Evolutionary conservation across 208 protist species (phyloP).

Genomic region (Paratrypanosoma confusum): DNA sequence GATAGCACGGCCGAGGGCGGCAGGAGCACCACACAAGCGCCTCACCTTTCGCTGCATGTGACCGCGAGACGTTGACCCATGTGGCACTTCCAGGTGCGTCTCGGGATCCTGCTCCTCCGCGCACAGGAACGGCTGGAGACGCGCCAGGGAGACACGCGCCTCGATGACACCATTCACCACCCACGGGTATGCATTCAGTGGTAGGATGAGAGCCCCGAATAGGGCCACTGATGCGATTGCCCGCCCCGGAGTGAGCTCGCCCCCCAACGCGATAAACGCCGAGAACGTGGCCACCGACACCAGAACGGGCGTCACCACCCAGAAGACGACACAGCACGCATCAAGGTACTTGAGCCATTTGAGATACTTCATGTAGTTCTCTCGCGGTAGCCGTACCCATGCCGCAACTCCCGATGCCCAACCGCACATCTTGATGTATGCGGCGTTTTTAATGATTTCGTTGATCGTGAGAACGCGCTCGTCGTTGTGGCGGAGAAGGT

Average conservation of each 20-base stretch:
- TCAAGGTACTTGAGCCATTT: constrained; percentile 21
- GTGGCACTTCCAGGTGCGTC: too few species aligned
- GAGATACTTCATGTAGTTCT: constrained; percentile 13
- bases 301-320: constrained; percentile 17
- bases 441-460: constrained; percentile 18
- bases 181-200: constrained; percentile 22
- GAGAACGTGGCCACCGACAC: constrained; percentile 22
- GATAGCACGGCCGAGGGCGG: too few species aligned
- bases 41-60: too few species aligned
- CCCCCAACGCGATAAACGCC: constrained; percentile 15
- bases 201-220: constrained; percentile 12
- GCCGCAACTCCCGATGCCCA: constrained; percentile 4
- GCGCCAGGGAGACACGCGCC: constrained; percentile 16
- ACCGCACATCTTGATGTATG: constrained; percentile 18
- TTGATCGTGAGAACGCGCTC: constrained; percentile 16
- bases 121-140: constrained; percentile 11
- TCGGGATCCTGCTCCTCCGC: too few species aligned
- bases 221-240: constrained; percentile 14
- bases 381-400: constrained; percentile 11
- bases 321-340: constrained; percentile 23
- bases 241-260: constrained; percentile 14
- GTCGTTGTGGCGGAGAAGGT: constrained; percentile 17
- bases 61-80: too few species aligned
- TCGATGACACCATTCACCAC: constrained; percentile 21
- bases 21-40: too few species aligned